These are phyloP conservation scores for Gastrodia elata DNA, from an alignment of 106 monocot genomes.

Conservation along the genomic window DNA sequence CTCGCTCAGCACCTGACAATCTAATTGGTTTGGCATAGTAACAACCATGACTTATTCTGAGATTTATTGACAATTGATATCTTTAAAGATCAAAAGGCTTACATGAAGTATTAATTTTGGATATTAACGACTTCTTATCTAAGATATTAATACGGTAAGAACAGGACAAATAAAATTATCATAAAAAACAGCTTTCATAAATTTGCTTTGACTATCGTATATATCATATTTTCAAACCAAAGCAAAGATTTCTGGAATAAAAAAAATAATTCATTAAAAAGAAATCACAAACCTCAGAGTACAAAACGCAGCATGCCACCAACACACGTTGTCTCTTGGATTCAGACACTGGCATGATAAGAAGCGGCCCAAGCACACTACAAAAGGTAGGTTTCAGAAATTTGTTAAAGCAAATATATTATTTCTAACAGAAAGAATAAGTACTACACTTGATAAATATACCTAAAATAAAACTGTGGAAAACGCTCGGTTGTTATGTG, in stretches of 20 bases:
- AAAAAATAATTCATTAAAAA: background rate
- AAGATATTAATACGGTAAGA: background rate
- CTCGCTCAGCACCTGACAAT: background rate
- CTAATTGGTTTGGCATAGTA: background rate
- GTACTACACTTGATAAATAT: background rate
- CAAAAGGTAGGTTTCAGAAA: background rate
- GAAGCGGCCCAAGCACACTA: conserved; percentile 95
- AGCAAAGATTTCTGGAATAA: background rate
- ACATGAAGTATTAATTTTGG: background rate
- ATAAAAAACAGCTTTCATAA: background rate
- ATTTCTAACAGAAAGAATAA: background rate
- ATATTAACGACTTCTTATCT: background rate
- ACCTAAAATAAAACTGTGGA: no score
- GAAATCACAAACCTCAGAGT: conserved; percentile 73
- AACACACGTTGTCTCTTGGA: conserved; percentile 95
- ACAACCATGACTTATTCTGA: background rate
- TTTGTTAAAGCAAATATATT: background rate
- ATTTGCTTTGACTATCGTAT: background rate
- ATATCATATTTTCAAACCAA: background rate
- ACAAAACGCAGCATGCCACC: conserved; percentile 81
- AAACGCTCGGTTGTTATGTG: no score
- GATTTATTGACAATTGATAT: background rate
- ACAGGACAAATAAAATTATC: background rate
- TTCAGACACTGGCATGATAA: conserved; percentile 96
- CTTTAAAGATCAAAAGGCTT: background rate